Conservation (phyloP, 495 filamentous ascomycete species). For the Lasiosphaeriaceae sp. region DNA sequence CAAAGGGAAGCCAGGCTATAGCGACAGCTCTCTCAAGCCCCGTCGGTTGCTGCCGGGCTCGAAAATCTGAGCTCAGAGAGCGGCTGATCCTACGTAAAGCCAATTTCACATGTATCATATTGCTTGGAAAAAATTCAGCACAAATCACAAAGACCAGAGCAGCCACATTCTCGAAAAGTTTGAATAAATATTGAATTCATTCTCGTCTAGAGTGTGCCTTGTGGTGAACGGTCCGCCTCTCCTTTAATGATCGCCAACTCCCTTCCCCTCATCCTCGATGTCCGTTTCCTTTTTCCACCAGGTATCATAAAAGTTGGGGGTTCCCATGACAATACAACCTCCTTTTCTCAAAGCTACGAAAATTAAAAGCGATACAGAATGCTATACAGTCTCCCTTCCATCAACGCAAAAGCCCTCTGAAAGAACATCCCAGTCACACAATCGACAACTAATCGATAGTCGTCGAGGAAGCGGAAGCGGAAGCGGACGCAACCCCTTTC, state of each 20-base stretch:
- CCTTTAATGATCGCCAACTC: not conserved
- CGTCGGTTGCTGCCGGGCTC: no score
- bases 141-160: not conserved
- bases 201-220: conserved; percentile 8
- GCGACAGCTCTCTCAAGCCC: no score
- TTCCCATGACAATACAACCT: conserved; percentile 13
- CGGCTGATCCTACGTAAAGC: not conserved
- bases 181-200: conserved; percentile 10
- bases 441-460: not conserved
- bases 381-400: conserved; percentile 16
- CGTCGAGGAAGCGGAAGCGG: not conserved
- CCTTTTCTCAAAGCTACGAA: not conserved
- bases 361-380: conserved; percentile 13
- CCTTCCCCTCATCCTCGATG: not conserved
- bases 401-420: not conserved
- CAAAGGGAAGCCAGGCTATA: no score
- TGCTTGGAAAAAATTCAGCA: not conserved
- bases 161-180: not conserved
- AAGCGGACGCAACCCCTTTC: not conserved
- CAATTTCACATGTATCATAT: conserved; percentile 9
- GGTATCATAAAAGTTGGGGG: conserved; percentile 23
- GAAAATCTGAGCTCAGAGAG: no score
- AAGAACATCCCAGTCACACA: not conserved
- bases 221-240: not conserved
- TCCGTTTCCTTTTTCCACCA: conserved; percentile 1